Conservation (phyloP, 1,139 yeast species). For the Diutina neorugosa region DNA sequence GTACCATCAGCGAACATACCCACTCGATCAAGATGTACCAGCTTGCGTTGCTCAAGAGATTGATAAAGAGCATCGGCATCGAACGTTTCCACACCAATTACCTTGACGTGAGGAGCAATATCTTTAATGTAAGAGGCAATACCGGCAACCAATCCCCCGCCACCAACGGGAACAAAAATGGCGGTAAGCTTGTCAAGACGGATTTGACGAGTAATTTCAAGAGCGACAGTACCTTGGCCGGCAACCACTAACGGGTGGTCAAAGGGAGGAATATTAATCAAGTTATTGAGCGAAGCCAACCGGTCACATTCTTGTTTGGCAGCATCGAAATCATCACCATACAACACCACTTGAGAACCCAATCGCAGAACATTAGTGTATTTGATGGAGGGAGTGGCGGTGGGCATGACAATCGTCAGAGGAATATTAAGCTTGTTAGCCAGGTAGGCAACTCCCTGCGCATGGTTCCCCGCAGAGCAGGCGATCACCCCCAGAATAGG, state of each 20-base stretch:
- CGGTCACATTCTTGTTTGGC: conserved; percentile 85
- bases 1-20: conserved; percentile 99
- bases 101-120: conserved; percentile 93
- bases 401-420: conserved; percentile 96
- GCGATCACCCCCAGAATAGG: conserved; percentile 88
- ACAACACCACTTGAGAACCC: conserved; percentile 87
- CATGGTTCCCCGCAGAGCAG: conserved; percentile 97
- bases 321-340: conserved; percentile 88
- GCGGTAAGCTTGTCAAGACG: conserved; percentile 71
- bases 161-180: conserved; percentile 88
- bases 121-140: conserved; percentile 81
- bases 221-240: conserved; percentile 97
- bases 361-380: conserved; percentile 81
- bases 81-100: conserved; percentile 90
- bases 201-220: conserved; percentile 83
- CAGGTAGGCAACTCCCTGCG: conserved; percentile 95
- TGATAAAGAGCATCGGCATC: conserved; percentile 88
- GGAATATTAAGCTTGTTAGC: conserved; percentile 78
- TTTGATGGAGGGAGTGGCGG: conserved; percentile 91
- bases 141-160: conserved; percentile 94
- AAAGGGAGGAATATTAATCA: conserved; percentile 90
- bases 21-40: conserved; percentile 50
- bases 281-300: conserved; percentile 52
- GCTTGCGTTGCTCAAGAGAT: conserved; percentile 47
- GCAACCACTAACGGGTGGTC: conserved; percentile 97